Base-by-base conservation (phyloP, 495 filamentous ascomycete genomes). In the Podospora australis region DNA sequence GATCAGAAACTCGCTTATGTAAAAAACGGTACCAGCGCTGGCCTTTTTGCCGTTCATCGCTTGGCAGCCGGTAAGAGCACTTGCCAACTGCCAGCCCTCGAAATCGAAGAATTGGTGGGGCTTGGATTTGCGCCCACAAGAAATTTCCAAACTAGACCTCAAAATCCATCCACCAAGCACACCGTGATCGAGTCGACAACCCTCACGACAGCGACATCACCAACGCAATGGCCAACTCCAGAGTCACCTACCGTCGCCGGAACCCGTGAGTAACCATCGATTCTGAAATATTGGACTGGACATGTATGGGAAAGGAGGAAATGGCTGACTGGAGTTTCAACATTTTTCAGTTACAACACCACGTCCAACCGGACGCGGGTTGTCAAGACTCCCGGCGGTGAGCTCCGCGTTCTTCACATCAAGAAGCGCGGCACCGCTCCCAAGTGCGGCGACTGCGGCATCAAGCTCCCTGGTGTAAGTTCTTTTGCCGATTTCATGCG, bases 401-500 rank as follows among this genome's bases (percentile, higher is more conserved):
- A 88, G 69, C 83, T 95, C 55, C 86, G 90, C 65, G 84, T 95
- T 65, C 87, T 96, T 58, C 90, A 97, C 83, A 88, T 95, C 78
- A 96, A 96, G 85, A 97, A 97, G 85, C 84, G 83, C 73, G 90
- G 88, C 57, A 90, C 86, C 62, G 82, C 88, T 58, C 91, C 92
- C 62, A 97, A 97, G 78, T 99, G 92, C 70, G 92, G 92, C 81
- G 92, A 96, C 79, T 96, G 92, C 68, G 90, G 90, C 64, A 83
- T 83, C 75, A 95, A 96, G 78, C 81, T 95, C 62, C 81, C 88
- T 59, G 90, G 90, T 69, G 88, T 95, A 83, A 83, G 88, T 89
- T 11, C n/a, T 25, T 46, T 8, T 46, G 39, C 46, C 16, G 26
- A 23, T 39, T 24, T 49, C 20, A 22, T 7, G 21, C 19, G 19